These are phyloP conservation scores for Solanum neorickii DNA, from an alignment of 257 asterid genomes.

Conservation along the genomic window DNA sequence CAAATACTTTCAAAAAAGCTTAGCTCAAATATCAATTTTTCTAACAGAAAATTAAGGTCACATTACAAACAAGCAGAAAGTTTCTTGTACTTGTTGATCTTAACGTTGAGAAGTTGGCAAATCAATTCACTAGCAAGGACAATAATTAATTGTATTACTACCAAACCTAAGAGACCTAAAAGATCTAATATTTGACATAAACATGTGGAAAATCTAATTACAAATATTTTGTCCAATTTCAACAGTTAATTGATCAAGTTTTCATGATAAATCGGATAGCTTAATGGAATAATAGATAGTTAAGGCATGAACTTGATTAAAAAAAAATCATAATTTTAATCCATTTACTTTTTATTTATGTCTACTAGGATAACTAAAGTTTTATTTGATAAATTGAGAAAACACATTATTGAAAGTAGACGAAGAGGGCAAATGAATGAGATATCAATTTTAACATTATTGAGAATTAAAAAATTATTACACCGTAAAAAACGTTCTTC, in stretches of 20 bases:
- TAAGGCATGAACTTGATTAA: background rate
- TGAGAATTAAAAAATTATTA: background rate
- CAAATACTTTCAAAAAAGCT: background rate
- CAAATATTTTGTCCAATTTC: background rate
- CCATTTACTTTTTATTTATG: background rate
- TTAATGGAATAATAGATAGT: background rate
- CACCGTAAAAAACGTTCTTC: background rate
- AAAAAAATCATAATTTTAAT: background rate
- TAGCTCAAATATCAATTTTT: background rate
- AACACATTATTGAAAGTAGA: background rate
- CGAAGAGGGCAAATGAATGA: background rate
- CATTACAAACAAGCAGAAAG: background rate
- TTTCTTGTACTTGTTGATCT: background rate
- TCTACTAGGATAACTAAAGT: background rate
- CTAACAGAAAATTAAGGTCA: background rate
- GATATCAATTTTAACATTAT: background rate
- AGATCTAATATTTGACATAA: background rate
- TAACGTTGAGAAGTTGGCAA: background rate
- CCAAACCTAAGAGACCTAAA: background rate
- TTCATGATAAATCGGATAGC: background rate
- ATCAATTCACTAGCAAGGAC: background rate
- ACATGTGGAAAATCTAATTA: background rate
- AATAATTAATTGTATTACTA: background rate
- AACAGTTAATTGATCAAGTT: background rate
- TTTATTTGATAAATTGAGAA: background rate